Evolutionary conservation across 768 basidiomycete genomes (phyloP), one percentile per base, ranked within the genome.

Genomic region (Gyrodon lividus): DNA sequence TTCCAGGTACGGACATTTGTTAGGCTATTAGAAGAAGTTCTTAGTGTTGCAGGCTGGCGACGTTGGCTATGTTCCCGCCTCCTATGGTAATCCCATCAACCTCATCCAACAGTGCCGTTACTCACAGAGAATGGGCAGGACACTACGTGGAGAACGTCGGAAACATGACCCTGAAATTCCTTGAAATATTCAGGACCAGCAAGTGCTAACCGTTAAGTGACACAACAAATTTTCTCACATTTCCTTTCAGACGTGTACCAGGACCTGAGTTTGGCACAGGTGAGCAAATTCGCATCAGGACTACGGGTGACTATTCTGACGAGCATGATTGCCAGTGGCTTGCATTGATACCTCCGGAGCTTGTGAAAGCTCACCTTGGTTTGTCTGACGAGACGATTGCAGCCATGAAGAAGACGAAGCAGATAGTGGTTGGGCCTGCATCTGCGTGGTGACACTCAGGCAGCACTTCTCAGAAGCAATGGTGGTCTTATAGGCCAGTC

Each of bases 91-190:
- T 54, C 5, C 5, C 14, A 1, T 37, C 8, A 30, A 8, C 26
- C 16, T 12, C 7, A 5, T 16, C 13, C 19, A n/a, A n/a, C n/a
- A n/a, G 6, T 7, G 30, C 10, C 8, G 16, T 6, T 1, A 17
- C 43, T 42, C 8, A 52, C 6, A 17, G 19, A 31, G 2, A 1
- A 24, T 12, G 12, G 31, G 13, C 40, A 76, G 76, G 77, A 4
- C 80, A 81, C 52, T 81, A 80, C 42, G 73, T 82, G 6, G 81
- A 82, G 60, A 81, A 81, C 51, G 76, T 68, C 6, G 77, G 80
- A 28, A 78, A 80, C 51, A 72, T 72, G 12, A 77, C 79, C 4
- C 59, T 81, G 19, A 70, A 61, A 51, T 80, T 71, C 59, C 67
- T 80, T 35, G 77, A 80, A 56, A 73, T 80, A 37, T 77, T 79